Evolutionary conservation across 768 basidiomycete species (phyloP), one percentile per base, ranked within the genome.

Genomic region (Wakefieldia striispora): DNA sequence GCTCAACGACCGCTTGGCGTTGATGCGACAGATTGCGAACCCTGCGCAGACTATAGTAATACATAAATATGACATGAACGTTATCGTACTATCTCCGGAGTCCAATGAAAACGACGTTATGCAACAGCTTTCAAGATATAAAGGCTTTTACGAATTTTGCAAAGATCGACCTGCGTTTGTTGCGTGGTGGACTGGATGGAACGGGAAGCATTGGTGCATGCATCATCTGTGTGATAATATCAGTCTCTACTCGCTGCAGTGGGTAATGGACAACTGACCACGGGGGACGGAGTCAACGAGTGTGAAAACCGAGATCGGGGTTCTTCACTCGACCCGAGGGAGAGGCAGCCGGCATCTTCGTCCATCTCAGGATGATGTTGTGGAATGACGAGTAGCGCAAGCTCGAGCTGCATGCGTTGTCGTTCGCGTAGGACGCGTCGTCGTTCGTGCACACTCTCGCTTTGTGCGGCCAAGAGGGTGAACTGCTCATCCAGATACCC

Each of bases 281-380:
- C 34, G 11, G 61, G 52, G 4, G 55, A 54, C 9, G 55, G 6
- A 1, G 61, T 29, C 23, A 20, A 34, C 3, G 61, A 62, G 36
- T 50, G 42, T 34, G 61, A 62, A 27, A 62, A 62, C 7, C 61
- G 58, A 24, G 61, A 62, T 7, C 50, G 52, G 29, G 61, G 61
- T 20, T 60, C 55, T 21, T 57, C 57, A 13, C 40, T 50, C 1
- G 54, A 63, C 4, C 39, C 49, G 12, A 24, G 3, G 2, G 53
- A 45, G 29, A 19, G 13, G 31, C 19, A 29, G 14, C 17, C 20
- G 6, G 7, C 3, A 1, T 35, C 47, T 4, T 24, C 41, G 14
- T 31, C 47, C 26, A 13, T 21, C 19, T 40, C 42, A 37, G 21
- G 24, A 20, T 10, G 38, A 9, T 34, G 35, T n/a, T 34, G 35